Evolutionary conservation across 2,329 filamentous ascomycete genomes (phyloP), one percentile per base, ranked within the genome.

Genomic region (Xylaria sp.): DNA sequence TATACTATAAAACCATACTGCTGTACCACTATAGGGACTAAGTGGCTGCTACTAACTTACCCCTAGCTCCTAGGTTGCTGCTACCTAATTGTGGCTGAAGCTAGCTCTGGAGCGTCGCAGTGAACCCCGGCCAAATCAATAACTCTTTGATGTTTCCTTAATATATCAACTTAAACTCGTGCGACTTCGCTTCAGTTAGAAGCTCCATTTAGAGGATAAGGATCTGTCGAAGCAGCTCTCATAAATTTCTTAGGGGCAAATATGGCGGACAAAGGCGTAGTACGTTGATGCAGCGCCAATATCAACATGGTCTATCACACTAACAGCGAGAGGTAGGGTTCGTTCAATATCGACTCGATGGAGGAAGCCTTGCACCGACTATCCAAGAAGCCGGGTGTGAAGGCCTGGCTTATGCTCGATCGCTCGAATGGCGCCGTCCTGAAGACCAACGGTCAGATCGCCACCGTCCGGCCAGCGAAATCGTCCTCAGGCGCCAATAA

Each of bases 351-450:
- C 66, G 89, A 92, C 73, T 87, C 86, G 47, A 85, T 92, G 66
- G 86, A 88, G 59, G 86, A 89, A 82, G 81, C 87, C 68, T 86
- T 94, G 67, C 87, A 86, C 53, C 89, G 91, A 20, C 84, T 96
- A 50, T 89, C 90, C 45, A 90, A 91, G 76, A 95, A 95, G 75
- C 86, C 91, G 33, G 92, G 91, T 67, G 92, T 96, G 58, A 91
- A 92, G 77, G 92, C 90, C 72, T 92, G 91, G 62, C 85, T 96
- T 55, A 87, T 93, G 61, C 83, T 96, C 47, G 91, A 94, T 72
- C 88, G 91, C 63, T 81, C 86, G 15, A 90, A 87, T 25, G 92
- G 92, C 59, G 86, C 90, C 1, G 91, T 96, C 57, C 85, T 96
- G 59, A 92, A 91, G 75, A 92, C 89, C 6, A 91, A 87, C 61